Evolutionary conservation across 495 filamentous ascomycete species (phyloP), one percentile per base, ranked within the genome.

Genomic region (Ascobolus immersus): DNA sequence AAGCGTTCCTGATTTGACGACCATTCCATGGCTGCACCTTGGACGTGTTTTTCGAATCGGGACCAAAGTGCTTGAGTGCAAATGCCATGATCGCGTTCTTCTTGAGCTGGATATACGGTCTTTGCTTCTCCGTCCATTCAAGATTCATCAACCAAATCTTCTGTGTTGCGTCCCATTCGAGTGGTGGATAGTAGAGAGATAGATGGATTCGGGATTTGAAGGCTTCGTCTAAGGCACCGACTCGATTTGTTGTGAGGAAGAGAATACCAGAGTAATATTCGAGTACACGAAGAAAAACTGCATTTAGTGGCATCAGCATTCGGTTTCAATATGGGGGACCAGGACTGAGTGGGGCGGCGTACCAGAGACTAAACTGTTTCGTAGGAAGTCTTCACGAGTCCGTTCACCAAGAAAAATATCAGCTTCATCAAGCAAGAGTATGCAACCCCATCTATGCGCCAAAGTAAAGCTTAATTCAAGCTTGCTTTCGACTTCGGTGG

Each of bases 181-280:
- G 46, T 1, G 39, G 39, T 4, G 56, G 53, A 38, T 61, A 66
- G 37, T 57, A 54, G 5, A 68, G 48, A 17, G 48, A 53, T 2
- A 64, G 44, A 36, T 66, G 59, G 21, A 60, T 58, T 4, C 59
- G 50, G 0, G 56, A 56, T 35, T 54, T 50, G 41, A 62, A 58
- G 5, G 57, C 57, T 29, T 60, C 52, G 38, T 64, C 60, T 32
- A 65, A 56, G 4, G 48, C 58, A 6, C 49, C 57, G 2, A 71
- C 56, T 5, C 64, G 49, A 39, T 69, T 71, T 1, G 63, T 66
- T 0, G 66, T 68, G 1, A 71, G 46, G 40, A 69, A 65, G 0
- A 69, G 51, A 17, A 69, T 63, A 5, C 66, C 66, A 0, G 52
- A 36, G 36, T 70, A 73, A 41, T 66, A 71, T 33, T 71, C 69